Conservation (phyloP, 2,329 filamentous ascomycete genomes). For the Grosmannia clavigera region DNA sequence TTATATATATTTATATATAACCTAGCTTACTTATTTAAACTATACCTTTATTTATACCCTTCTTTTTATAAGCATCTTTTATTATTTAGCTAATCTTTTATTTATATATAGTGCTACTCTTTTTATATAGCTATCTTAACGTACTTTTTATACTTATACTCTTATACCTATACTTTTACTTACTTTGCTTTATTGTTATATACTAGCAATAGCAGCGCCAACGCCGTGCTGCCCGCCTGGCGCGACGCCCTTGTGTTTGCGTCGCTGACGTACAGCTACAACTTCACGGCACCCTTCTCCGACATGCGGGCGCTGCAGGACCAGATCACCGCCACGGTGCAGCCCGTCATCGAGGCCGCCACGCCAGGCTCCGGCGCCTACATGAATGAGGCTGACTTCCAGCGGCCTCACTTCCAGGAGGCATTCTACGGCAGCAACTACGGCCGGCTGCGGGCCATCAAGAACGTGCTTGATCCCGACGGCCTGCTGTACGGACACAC, state of each 20-base stretch:
- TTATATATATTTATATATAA: too few relatives aligned
- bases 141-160: too few relatives aligned
- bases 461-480: slow-evolving; percentile 10
- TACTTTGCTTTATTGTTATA: too few relatives aligned
- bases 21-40: too few relatives aligned
- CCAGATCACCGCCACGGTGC: slow-evolving; percentile 12
- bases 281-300: background rate
- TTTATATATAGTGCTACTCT: too few relatives aligned
- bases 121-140: too few relatives aligned
- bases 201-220: too few relatives aligned
- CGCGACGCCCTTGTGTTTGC: slow-evolving; percentile 3
- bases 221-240: slow-evolving; percentile 10
- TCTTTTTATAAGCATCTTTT: too few relatives aligned
- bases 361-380: slow-evolving; percentile 27
- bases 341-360: slow-evolving; percentile 21
- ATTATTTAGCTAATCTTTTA: too few relatives aligned
- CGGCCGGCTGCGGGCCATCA: slow-evolving; percentile 7
- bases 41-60: too few relatives aligned
- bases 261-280: background rate
- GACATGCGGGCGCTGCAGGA: background rate
- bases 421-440: slow-evolving; percentile 13
- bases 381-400: slow-evolving; percentile 26
- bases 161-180: too few relatives aligned
- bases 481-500: slow-evolving; percentile 9
- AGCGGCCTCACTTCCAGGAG: slow-evolving; percentile 9